These are phyloP conservation scores for Solanum clarkiae DNA, from an alignment of 257 asterid species.

Conservation along the genomic window DNA sequence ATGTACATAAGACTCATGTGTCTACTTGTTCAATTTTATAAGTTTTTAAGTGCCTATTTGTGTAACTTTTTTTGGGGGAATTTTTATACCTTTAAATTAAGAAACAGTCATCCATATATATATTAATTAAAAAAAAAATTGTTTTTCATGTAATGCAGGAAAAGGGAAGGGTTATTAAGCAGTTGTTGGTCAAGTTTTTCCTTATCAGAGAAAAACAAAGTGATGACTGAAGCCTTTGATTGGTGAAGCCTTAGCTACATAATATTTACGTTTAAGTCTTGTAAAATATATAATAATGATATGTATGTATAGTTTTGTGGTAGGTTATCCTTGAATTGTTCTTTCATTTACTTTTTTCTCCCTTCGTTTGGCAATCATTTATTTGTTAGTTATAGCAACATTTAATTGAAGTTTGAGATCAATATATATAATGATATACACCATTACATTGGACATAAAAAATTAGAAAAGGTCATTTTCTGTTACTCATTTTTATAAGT, in stretches of 20 bases:
- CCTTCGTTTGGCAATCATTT: not conserved
- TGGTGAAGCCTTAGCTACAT: not conserved
- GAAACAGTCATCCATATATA: too few relatives aligned
- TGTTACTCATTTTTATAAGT: too few relatives aligned
- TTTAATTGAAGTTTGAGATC: not conserved
- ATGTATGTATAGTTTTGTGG: not conserved
- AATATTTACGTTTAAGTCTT: not conserved
- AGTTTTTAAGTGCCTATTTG: too few relatives aligned
- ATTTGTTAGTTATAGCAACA: not conserved
- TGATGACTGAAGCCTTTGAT: not conserved
- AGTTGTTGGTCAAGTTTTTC: slow-evolving; percentile 30
- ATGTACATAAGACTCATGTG: too few relatives aligned
- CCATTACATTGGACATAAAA: not conserved
- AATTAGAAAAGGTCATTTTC: not conserved
- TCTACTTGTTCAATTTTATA: too few relatives aligned
- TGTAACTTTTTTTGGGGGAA: too few relatives aligned
- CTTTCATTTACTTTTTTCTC: not conserved
- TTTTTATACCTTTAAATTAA: not conserved
- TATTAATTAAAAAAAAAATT: not conserved
- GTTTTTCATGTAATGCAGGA: slow-evolving; percentile 29
- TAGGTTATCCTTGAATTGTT: not conserved
- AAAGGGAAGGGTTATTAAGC: slow-evolving; percentile 8
- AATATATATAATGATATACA: not conserved
- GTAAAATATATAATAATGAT: not conserved
- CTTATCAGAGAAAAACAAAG: not conserved